Base-by-base conservation (phyloP, 2,329 filamentous ascomycete species). In the Colletotrichum liriopes region DNA sequence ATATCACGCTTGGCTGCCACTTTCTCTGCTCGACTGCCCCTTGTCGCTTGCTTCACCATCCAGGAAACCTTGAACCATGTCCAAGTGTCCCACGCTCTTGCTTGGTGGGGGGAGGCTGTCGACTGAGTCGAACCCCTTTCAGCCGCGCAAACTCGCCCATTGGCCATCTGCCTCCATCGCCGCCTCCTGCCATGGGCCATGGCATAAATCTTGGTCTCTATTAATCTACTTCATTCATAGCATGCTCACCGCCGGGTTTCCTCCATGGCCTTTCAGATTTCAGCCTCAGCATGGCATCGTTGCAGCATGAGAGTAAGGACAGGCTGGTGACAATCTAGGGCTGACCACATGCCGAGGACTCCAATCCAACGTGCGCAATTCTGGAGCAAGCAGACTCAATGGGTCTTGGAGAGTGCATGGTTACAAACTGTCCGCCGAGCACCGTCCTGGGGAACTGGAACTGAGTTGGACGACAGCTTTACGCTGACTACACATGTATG, bases 181-280 rank as follows among this genome's bases (percentile, higher is more conserved):
- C 26, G 20, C 37, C 39, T 18, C 5, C 20, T 26, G 20, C 43
- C 23, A 47, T 55, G 12, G 55, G 2, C 67, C 45, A 55, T 39
- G 51, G 69, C 68, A 63, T 71, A 68, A 71, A 37, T 49, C 43
- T 58, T 29, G 65, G 37, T 18, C 37, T 47, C 54, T 60, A 55
- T 69, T 69, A 72, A 72, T 69, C 45, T 72, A 72, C 64, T 66
- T 39, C 58, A 18, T 59, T 72, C 69, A 35, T 45, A 39, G 65
- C 32, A 39, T 29, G 39, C 45, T 69, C 69, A 64, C 54, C 65
- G 65, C 68, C 43, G 68, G 35, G n/a, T 18, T 16, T 9, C 39
- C 43, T 58, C 65, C 54, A 52, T 58, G 11, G 16, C 8, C 32
- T 37, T 39, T 35, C 47, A 52, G 32, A 29, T n/a, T 5, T 65